Evolutionary conservation across 1,284 basidiomycete species (phyloP), one percentile per base, ranked within the genome.

Genomic region (Sphagnurus paluster): DNA sequence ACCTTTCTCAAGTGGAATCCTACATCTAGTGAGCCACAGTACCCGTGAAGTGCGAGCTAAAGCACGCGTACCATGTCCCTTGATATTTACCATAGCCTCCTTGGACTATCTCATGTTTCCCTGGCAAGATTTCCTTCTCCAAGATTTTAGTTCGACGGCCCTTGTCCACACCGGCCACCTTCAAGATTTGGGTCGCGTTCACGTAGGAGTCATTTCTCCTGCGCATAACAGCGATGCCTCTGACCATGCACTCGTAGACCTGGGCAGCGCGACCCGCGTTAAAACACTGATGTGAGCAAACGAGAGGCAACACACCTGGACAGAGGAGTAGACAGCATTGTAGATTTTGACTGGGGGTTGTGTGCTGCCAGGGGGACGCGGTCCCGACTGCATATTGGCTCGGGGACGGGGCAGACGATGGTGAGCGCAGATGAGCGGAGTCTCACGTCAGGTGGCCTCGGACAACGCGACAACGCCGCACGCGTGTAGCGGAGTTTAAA

Each of bases 71-170:
- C 96, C 97, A 99, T 41, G 97, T 99, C 50, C 97, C 97, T 67
- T 99, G 97, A 67, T 98, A 99, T 72, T 98, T 98, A 34, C 97
- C 97, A 63, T 98, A 99, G 32, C 97, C 97, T 39, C 97, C 97
- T 67, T 99, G 97, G 9, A 99, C 93, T 68, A 99, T 99, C 69
- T 99, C 96, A 68, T 99, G 95, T 68, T 93, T 88, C 42, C 95
- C 95, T 36, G 90, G 89, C 32, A 95, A 79, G 53, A 99, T 92
- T 72, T 99, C 96, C 67, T 96, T 97, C 74, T 99, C 97, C 28
- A 99, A 78, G 48, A 98, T 98, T 79, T 98, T 98, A 17, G 96
- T 98, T 34, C 97, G 80, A 30, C 90, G 82, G 2, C 93, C 94
- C 71, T 99, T 99, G 70, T 97, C 93, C 50, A 99, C 89, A 33